These are phyloP conservation scores for Dictyostelium brefeldianum DNA, from an alignment of 78 protist genomes.

Conservation along the genomic window DNA sequence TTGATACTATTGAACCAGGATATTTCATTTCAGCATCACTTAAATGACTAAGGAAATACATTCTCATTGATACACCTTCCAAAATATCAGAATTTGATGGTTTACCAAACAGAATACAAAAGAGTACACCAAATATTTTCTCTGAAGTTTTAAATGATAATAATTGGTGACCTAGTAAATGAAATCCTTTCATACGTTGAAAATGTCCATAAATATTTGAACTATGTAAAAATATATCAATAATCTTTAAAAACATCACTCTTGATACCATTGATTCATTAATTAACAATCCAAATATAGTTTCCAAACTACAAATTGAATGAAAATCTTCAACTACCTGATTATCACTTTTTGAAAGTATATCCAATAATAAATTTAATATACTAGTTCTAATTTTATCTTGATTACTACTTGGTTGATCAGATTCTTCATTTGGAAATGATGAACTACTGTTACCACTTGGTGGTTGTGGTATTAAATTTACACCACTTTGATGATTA, in stretches of 20 bases:
- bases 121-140: constrained; percentile 66
- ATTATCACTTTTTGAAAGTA: constrained; percentile 32
- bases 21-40: constrained; percentile 30
- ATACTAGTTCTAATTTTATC: constrained; percentile 42
- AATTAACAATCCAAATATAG: constrained; percentile 52
- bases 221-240: constrained; percentile 55
- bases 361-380: constrained; percentile 25
- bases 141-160: constrained; percentile 37
- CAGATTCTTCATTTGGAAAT: background rate
- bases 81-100: background rate
- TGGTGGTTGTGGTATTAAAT: constrained; percentile 1
- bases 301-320: constrained; percentile 51
- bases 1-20: constrained; percentile 38
- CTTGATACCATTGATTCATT: constrained; percentile 41
- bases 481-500: background rate
- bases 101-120: constrained; percentile 78
- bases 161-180: constrained; percentile 54
- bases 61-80: constrained; percentile 40
- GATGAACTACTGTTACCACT: too few species aligned
- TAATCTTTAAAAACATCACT: constrained; percentile 41
- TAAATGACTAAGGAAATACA: constrained; percentile 10
- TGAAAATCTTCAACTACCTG: constrained; percentile 67
- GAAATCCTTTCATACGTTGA: constrained; percentile 80
- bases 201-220: constrained; percentile 32
- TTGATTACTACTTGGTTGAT: background rate